Base-by-base conservation (phyloP, 805 yeast species). In the Yamadazyma kitorensis region DNA sequence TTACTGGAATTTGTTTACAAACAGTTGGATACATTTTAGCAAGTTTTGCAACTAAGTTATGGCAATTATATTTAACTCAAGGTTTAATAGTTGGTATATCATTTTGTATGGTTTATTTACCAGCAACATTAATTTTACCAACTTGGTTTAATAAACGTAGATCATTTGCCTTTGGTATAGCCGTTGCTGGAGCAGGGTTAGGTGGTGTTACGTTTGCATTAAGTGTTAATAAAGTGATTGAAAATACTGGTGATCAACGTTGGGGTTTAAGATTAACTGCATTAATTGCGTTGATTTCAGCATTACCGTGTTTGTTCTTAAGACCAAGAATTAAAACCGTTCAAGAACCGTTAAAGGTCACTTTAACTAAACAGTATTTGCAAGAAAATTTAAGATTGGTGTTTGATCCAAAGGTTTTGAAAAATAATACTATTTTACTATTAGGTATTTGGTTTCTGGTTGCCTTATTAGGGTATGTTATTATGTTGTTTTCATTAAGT, bases 31-130 rank as follows among this genome's bases (percentile, higher is more conserved):
- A 70, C 24, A 61, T 75, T 47, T 48, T 73, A 48, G 80, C 82
- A 3, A 70, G 78, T 4, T 76, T 66, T 44, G 63, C 78, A 3
- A 68, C 58, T 2, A 59, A 61, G 14, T 47, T 68, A 9, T 76
- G 79, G 78, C 78, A 76, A 40, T 43, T 76, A 9, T 71, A 61
- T 47, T 49, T 75, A 35, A 66, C 78, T 5, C 80, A 76, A 49
- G 81, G 81, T 2, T 44, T 74, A 4, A 44, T 72, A 15, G 64
- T 65, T 22, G 80, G 80, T 3, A 34, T 71, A 11, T 72, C 78
- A n/a, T 60, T 70, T 21, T 67, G 70, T 4, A 43, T 72, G 19
- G 47, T 69, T 14, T 71, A 61, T 39, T 48, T 71, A 4, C 72
- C 76, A 2, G 64, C 71, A 2, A 58, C 72, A 24, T 47, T 72